Evolutionary conservation across 208 protist species (phyloP).

Genomic region (Wallacemonas sp.): DNA sequence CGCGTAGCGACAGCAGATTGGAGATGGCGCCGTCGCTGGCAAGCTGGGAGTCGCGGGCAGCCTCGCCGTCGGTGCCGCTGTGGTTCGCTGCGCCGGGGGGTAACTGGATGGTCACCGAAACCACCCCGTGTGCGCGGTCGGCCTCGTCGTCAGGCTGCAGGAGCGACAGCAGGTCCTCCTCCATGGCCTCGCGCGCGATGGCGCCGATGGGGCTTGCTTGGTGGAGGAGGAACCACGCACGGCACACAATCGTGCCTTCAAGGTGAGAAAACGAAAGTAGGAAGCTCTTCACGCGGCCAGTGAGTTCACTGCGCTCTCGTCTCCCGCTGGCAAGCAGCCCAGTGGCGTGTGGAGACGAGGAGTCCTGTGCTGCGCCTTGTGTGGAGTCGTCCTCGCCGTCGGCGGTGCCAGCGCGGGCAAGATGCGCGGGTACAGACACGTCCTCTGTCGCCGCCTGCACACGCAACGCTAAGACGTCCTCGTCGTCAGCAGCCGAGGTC

Average conservation of each 20-base stretch:
- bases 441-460: too few relatives aligned
- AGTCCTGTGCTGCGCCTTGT: too few relatives aligned
- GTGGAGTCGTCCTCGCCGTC: too few relatives aligned
- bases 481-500: too few relatives aligned
- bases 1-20: constrained; percentile 59
- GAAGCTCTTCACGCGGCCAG: constrained; percentile 57
- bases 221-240: constrained; percentile 72
- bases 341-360: too few relatives aligned
- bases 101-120: constrained; percentile 11
- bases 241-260: constrained; percentile 67
- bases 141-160: constrained; percentile 37
- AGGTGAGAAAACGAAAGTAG: constrained; percentile 59
- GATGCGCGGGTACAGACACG: too few relatives aligned
- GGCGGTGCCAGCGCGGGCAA: too few relatives aligned
- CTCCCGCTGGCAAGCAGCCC: too few relatives aligned
- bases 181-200: constrained; percentile 29
- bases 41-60: too few relatives aligned
- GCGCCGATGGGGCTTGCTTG: constrained; percentile 2
- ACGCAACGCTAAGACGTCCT: too few relatives aligned
- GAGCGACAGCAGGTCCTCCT: constrained; percentile 58
- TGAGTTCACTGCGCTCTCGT: constrained; percentile 14
- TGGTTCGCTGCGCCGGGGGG: background rate
- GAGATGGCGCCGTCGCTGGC: constrained; percentile 15
- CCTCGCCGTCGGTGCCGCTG: background rate
- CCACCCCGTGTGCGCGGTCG: constrained; percentile 26